Evolutionary conservation across 2,329 filamentous ascomycete species (phyloP), one percentile per base, ranked within the genome.

Genomic region (Sporothrix euskadiensis): DNA sequence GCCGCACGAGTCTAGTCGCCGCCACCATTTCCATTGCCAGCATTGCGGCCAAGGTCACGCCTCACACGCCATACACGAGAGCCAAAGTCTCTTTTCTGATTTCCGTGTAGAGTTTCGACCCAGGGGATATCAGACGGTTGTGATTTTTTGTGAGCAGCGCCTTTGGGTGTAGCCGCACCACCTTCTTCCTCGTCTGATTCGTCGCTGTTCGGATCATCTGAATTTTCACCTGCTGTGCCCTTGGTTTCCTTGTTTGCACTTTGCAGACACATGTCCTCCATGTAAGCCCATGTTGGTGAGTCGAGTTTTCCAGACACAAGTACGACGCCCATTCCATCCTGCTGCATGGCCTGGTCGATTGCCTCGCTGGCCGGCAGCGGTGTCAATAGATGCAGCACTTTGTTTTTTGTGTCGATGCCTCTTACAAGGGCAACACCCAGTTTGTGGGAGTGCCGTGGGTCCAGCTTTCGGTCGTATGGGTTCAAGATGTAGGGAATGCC

Each of bases 251-350:
- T 71, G 3, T 26, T 41, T 8, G 22, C 3, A 22, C 16, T 26
- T 30, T 61, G 63, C 19, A 59, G 77, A 75, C 89, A 86, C 19
- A 90, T 76, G 49, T 90, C 88, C 78, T 93, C 91, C 0, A 88
- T 88, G 75, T 91, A 92, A 1, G 90, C 89, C 90, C 91, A 93
- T 3, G 85, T 88, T 0, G 91, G 90, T 1, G 87, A 82, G 77
- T 93, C 91, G 72, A 92, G 88, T 76, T 88, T 90, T 2, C 91
- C 91, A 71, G 90, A 87, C 0, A 93, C 86, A 3, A 94, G 83
- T 3, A 92, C 86, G 19, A 92, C 82, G 19, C 84, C 82, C 44
- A 84, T 82, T 0, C 85, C 85, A 39, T 80, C 76, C 14, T 77
- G 71, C 7, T 71, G 63, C 68, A 71, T 39, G 4, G 73, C 74